Conservation (phyloP, 176 grass and related monocot genomes). For the Olyra latifolia region DNA sequence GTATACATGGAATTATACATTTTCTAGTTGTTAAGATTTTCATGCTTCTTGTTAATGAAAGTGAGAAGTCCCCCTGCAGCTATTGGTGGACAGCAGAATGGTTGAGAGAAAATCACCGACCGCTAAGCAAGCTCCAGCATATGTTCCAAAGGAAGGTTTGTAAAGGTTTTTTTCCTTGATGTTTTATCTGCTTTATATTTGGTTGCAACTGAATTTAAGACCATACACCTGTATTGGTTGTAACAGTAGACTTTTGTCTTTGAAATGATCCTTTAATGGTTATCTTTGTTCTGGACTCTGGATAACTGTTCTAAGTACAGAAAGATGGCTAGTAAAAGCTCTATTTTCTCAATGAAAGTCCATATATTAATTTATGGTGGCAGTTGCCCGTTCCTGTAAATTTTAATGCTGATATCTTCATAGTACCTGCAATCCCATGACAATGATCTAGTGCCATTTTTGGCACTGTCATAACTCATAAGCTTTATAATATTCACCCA, state of each 20-base stretch:
- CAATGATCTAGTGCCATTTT: neutral
- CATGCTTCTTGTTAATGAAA: constrained; percentile 9
- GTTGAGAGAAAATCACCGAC: constrained; percentile 48
- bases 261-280: neutral
- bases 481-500: neutral
- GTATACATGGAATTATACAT: neutral
- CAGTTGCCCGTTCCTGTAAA: neutral
- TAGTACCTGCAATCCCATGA: neutral
- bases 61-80: constrained; percentile 40
- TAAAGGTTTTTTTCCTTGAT: constrained; percentile 22
- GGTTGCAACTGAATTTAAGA: neutral
- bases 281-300: neutral
- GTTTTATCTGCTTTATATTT: neutral
- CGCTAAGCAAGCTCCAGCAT: constrained; percentile 41
- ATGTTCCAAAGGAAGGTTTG: constrained; percentile 63
- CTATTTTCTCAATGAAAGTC: constrained; percentile 16
- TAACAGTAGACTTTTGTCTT: neutral
- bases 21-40: constrained; percentile 7
- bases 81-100: constrained; percentile 79
- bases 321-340: neutral
- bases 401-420: neutral
- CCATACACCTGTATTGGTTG: neutral
- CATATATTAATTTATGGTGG: neutral
- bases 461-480: neutral
- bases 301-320: neutral